Percentiles rank a stretch among this genome's conserved stretches.
phyloP scores from a whole-genome alignment of 345 rosid species.

The Citrus australasica region DNA sequence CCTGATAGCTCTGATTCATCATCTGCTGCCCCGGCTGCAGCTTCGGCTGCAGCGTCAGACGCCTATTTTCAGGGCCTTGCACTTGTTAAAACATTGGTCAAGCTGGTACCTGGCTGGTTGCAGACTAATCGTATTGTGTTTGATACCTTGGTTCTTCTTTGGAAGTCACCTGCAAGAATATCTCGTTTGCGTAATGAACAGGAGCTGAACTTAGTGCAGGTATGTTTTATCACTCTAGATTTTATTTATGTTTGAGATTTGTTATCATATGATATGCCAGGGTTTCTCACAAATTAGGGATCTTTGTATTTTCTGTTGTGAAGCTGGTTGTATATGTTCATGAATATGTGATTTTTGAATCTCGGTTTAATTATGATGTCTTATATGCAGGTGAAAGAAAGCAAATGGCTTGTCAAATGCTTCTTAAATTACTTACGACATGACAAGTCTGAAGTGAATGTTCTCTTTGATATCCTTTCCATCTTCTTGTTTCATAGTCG shows the following conservation, averaged over 20 bases:
- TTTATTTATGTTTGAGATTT: not conserved
- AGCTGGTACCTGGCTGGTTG: constrained; percentile 87
- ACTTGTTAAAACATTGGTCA: constrained; percentile 85
- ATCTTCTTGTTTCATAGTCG: constrained; percentile 92
- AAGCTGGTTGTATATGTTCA: not conserved
- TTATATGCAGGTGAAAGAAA: constrained; percentile 84
- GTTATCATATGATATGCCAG: not conserved
- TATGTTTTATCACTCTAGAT: constrained; percentile 26
- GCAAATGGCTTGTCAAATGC: constrained; percentile 99
- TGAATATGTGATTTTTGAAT: constrained; percentile 7
- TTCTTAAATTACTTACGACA: constrained; percentile 83
- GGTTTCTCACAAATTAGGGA: not conserved
- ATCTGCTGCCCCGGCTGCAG: constrained; percentile 34
- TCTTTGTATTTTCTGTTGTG: not conserved
- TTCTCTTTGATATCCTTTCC: constrained; percentile 89
- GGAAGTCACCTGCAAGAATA: constrained; percentile 93
- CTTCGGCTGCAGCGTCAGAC: constrained; percentile 55
- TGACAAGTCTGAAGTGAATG: constrained; percentile 80
- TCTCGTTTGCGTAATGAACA: constrained; percentile 91
- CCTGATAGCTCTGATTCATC: constrained; percentile 54
- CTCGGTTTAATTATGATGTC: constrained; percentile 7
- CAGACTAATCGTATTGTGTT: constrained; percentile 80
- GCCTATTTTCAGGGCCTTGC: constrained; percentile 95
- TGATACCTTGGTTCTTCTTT: constrained; percentile 77
- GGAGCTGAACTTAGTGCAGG: constrained; percentile 91